Base-by-base conservation (phyloP, 257 asterid genomes). In the Perilla frutescens region DNA sequence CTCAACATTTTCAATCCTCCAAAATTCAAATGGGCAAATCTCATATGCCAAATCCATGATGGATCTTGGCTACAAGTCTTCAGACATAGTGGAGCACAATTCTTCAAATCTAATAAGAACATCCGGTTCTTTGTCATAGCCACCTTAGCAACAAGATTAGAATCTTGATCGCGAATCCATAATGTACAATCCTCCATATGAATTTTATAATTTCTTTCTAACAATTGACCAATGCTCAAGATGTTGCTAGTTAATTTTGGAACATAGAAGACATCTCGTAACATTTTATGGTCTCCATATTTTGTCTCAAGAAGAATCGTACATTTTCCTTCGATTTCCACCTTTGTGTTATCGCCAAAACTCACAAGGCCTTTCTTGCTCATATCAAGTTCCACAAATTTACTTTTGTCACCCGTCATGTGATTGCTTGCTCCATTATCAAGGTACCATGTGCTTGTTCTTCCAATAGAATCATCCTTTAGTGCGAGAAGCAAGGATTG, bases 31-130 rank as follows among this genome's bases (percentile, higher is more conserved):
- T 65, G 72, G 47, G 60, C 60, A 49, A 66, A 66, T 11, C 60
- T 32, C 14, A 48, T 32, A 66, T 66, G 72, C 34, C 45, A 66
- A 66, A 49, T 66, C 60, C 72, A 66, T 3, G 72, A 66, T 48
- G 72, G 15, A 32, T 66, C 58, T 49, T 31, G 47, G 36, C n/a
- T 8, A 49, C 72, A 66, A 11, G 50, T n/a, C n/a, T 62, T 40
- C 36, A 62, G 39, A 29, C 51, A 62, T 36, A 62, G 14, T 4
- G 36, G 50, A 7, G 48, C 66, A 61, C 66, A 61, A 37, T 36
- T 39, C 10, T 39, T 31, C 7, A 58, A 10, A 5, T 58, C 66
- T 48, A 60, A 13, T 11, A 62, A 14, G 51, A 62, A 62, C 68
- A 62, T 39, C 26, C 36, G 34, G 20, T 62, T 62, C 40, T 40